Percentiles rank a stretch among this genome's conserved stretches.
phyloP scores from a whole-genome alignment of 2,329 filamentous ascomycete genomes.

The Lachnellula arida region DNA sequence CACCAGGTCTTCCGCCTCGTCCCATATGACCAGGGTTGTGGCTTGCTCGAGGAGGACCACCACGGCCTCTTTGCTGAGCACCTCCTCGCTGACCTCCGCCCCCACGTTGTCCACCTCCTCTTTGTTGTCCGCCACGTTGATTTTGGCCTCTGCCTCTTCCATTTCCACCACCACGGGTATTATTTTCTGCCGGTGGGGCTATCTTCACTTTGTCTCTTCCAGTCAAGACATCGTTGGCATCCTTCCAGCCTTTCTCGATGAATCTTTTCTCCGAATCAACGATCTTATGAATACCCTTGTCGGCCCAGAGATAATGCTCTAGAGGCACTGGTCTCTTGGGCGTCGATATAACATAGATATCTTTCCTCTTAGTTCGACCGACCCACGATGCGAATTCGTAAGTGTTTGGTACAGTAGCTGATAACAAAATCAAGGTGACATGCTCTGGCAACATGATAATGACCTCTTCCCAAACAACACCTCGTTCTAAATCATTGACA shows the following conservation, averaged over 20 bases:
- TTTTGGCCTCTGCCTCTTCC: conserved; percentile 52
- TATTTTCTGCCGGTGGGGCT: conserved; percentile 33
- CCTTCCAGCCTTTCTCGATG: conserved; percentile 89
- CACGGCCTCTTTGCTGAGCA: conserved; percentile 48
- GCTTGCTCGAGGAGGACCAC: conserved; percentile 41
- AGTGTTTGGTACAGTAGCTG: conserved; percentile 95
- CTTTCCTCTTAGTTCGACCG: conserved; percentile 93
- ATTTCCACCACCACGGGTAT: conserved; percentile 44
- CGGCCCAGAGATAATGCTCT: conserved; percentile 95
- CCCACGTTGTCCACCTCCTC: conserved; percentile 51
- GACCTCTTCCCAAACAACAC: conserved; percentile 98
- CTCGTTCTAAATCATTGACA: conserved; percentile 91
- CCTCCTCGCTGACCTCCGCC: conserved; percentile 48
- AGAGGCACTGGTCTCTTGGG: conserved; percentile 91
- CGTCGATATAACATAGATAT: conserved; percentile 98
- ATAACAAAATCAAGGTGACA: conserved; percentile 89
- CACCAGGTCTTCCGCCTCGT: conserved; percentile 76
- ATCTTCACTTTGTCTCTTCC: conserved; percentile 73
- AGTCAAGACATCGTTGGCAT: conserved; percentile 76
- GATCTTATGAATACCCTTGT: conserved; percentile 89
- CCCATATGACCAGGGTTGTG: conserved; percentile 81
- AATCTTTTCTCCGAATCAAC: conserved; percentile 91
- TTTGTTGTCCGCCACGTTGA: conserved; percentile 46
- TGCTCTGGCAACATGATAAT: conserved; percentile 99
- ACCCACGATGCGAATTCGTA: conserved; percentile 99